phyloP scores from a whole-genome alignment of 768 basidiomycete genomes.

The Mrakia blollopis region DNA sequence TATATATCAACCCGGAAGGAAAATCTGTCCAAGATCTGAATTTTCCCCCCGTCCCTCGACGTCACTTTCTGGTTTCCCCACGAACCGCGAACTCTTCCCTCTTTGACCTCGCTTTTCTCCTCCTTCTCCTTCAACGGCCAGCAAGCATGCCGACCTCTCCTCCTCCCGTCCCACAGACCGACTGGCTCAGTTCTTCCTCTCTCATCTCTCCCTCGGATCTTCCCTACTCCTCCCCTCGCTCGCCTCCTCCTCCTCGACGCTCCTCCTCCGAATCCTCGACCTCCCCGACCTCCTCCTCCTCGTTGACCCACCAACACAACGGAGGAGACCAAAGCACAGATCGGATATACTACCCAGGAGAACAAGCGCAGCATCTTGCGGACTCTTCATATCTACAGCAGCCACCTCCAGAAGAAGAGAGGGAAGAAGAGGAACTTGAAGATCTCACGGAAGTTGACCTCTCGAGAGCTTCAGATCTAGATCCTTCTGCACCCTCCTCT shows the following conservation, averaged over 20 bases:
- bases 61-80: background rate
- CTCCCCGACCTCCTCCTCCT: background rate
- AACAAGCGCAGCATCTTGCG: background rate
- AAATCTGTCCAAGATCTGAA: background rate
- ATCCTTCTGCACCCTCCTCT: no score
- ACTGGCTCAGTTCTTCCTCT: background rate
- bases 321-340: background rate
- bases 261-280: background rate
- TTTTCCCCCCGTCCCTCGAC: background rate
- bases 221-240: background rate
- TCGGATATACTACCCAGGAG: background rate
- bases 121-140: background rate
- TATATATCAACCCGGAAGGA: no score
- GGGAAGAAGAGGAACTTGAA: background rate
- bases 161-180: background rate
- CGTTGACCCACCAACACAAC: background rate
- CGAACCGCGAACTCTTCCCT: background rate
- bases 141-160: background rate
- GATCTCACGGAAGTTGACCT: background rate
- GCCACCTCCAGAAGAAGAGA: background rate
- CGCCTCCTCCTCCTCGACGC: background rate
- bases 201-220: slow-evolving; percentile 1
- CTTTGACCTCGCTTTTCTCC: background rate
- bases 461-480: background rate
- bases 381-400: background rate